Conservation (phyloP, 192 early-diverging fungal genomes). For the Pilaira anomala region DNA sequence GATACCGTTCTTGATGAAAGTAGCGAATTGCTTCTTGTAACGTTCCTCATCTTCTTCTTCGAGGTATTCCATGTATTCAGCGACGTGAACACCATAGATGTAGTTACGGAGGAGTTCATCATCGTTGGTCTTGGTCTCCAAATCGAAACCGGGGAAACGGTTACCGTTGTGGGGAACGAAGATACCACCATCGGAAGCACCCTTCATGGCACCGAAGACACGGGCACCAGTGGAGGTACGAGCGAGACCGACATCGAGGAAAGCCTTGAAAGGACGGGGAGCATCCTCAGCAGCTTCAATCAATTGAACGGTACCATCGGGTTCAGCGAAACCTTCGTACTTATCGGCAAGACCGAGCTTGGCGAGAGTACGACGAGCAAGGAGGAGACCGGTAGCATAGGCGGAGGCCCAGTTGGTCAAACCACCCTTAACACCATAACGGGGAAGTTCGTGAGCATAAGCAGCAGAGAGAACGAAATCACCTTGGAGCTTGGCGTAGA, state of each 20-base stretch:
- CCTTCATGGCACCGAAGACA: slow-evolving; percentile 97
- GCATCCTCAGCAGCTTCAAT: slow-evolving; percentile 89
- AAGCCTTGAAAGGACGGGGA: slow-evolving; percentile 96
- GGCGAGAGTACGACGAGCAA: slow-evolving; percentile 91
- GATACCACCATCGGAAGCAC: slow-evolving; percentile 98
- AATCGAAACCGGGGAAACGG: slow-evolving; percentile 96
- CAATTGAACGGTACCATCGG: slow-evolving; percentile 83
- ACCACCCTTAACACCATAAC: slow-evolving; percentile 95
- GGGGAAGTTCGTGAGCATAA: slow-evolving; percentile 95
- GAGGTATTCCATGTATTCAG: slow-evolving; percentile 97
- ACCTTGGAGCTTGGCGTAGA: slow-evolving; percentile 97
- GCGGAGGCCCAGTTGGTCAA: slow-evolving; percentile 99
- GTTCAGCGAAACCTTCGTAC: slow-evolving; percentile 92
- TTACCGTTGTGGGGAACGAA: slow-evolving; percentile 93
- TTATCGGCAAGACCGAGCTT: slow-evolving; percentile 94
- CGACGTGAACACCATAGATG: slow-evolving; percentile 97
- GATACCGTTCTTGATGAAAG: slow-evolving; percentile 86
- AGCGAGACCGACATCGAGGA: slow-evolving; percentile 95
- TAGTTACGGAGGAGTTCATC: slow-evolving; percentile 89
- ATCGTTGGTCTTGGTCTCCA: slow-evolving; percentile 82
- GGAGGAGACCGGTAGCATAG: slow-evolving; percentile 95
- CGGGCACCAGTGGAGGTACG: slow-evolving; percentile 97
- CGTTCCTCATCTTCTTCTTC: slow-evolving; percentile 98
- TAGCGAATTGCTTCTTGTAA: slow-evolving; percentile 93
- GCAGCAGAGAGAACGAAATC: slow-evolving; percentile 93